A percentile compares a stretch with the other conserved stretches of the same genome.
phyloP scores from a whole-genome alignment of 768 basidiomycete species.

The Hortiboletus flavorubellus region DNA sequence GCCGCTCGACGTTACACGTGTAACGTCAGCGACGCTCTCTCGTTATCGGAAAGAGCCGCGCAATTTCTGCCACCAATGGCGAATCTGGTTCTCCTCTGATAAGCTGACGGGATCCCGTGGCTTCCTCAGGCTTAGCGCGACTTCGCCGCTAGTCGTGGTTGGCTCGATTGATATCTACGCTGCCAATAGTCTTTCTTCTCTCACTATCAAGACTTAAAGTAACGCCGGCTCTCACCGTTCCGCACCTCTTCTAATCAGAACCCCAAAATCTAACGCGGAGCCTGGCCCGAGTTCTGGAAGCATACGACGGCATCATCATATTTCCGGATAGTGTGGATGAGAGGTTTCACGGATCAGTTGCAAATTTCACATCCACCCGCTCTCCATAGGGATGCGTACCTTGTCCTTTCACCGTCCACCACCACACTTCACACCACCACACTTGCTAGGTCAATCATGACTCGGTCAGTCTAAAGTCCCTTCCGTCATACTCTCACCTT shows the following conservation, averaged over 20 bases:
- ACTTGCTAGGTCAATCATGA: background rate
- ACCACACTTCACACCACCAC: background rate
- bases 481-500: background rate
- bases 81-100: background rate
- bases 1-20: slow-evolving; percentile 30
- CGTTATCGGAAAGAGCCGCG: background rate
- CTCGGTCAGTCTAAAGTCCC: background rate
- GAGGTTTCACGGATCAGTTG: background rate
- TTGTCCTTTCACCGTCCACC: background rate
- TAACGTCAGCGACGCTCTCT: slow-evolving; percentile 18
- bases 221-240: slow-evolving; percentile 7
- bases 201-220: slow-evolving; percentile 6
- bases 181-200: background rate
- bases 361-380: background rate
- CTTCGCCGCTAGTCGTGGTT: background rate
- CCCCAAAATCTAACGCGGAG: slow-evolving; percentile 4
- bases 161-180: background rate
- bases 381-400: background rate
- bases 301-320: background rate
- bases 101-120: background rate
- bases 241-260: slow-evolving; percentile 2
- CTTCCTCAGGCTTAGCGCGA: background rate
- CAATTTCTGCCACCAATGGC: slow-evolving; percentile 1
- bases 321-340: background rate
- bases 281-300: background rate